phyloP scores from a whole-genome alignment of 371 early-diverging fungal genomes.

The Encephalitozoon intestinalis region DNA sequence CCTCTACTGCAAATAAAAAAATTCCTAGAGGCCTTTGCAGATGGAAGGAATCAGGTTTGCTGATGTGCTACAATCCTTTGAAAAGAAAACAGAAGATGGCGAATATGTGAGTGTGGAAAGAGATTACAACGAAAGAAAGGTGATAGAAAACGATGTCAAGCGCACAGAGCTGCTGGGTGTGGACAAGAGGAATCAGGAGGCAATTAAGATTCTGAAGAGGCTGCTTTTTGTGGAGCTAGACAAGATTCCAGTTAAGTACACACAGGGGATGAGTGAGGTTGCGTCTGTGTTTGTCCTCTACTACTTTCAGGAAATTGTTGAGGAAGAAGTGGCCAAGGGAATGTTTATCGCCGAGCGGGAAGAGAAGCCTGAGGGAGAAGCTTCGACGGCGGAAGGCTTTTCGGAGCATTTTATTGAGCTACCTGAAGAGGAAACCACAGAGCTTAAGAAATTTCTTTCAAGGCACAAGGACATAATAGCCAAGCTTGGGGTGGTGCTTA shows the following conservation, averaged over 20 bases:
- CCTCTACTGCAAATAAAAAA: background rate
- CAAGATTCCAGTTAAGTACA: constrained; percentile 37
- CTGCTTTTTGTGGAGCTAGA: constrained; percentile 32
- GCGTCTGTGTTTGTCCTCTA: constrained; percentile 42
- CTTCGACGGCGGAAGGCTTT: background rate
- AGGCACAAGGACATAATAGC: background rate
- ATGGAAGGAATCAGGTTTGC: constrained; percentile 27
- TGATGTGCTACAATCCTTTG: constrained; percentile 17
- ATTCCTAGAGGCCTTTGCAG: background rate
- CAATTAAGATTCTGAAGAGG: constrained; percentile 13
- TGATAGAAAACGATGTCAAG: constrained; percentile 38
- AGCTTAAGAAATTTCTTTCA: background rate
- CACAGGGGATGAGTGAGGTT: constrained; percentile 57
- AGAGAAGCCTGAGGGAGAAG: background rate
- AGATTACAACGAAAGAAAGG: background rate
- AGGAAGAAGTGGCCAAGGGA: background rate
- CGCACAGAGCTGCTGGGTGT: constrained; percentile 28
- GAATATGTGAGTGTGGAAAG: background rate
- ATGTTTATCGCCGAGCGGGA: background rate
- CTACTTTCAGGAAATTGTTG: constrained; percentile 33
- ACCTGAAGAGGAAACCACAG: background rate
- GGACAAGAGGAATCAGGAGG: background rate
- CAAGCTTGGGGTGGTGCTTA: constrained; percentile 1
- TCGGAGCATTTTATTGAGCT: background rate
- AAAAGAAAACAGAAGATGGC: constrained; percentile 1